These are phyloP conservation scores for Xylariaceae sp. DNA, from an alignment of 2,329 filamentous ascomycete species.

Conservation along the genomic window DNA sequence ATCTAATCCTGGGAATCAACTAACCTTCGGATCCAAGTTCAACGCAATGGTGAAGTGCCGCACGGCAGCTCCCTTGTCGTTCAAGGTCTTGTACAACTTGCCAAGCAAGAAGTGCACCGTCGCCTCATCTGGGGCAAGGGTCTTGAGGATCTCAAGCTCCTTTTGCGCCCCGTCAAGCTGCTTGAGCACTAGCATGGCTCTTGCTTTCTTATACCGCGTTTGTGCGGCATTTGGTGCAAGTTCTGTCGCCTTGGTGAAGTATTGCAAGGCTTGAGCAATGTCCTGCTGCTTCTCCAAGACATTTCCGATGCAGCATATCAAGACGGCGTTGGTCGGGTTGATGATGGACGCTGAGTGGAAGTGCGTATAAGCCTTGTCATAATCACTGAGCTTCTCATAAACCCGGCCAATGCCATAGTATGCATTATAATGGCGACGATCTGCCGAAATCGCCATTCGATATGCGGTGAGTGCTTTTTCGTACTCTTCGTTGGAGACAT, in stretches of 20 bases:
- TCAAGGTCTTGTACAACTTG: constrained; percentile 69
- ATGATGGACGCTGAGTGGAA: constrained; percentile 83
- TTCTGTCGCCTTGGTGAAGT: constrained; percentile 77
- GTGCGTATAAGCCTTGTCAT: constrained; percentile 85
- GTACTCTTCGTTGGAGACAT: constrained; percentile 93
- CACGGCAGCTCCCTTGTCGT: constrained; percentile 74
- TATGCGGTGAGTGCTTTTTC: constrained; percentile 90
- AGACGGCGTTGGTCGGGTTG: constrained; percentile 87
- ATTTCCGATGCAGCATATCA: constrained; percentile 87
- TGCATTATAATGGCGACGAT: constrained; percentile 92
- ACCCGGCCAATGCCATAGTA: constrained; percentile 86
- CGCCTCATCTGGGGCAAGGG: constrained; percentile 87
- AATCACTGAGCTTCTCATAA: constrained; percentile 85
- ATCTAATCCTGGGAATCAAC: constrained; percentile 21
- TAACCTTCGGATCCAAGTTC: constrained; percentile 93
- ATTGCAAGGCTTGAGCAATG: constrained; percentile 67
- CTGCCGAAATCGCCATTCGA: constrained; percentile 76
- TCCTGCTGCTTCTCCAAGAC: constrained; percentile 87
- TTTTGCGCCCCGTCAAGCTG: constrained; percentile 67
- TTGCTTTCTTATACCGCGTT: constrained; percentile 88
- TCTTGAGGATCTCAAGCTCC: constrained; percentile 83
- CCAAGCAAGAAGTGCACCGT: constrained; percentile 94
- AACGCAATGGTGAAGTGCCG: constrained; percentile 91
- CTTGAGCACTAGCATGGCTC: constrained; percentile 72
- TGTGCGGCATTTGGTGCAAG: constrained; percentile 76